Evolutionary conservation across 1,284 basidiomycete species (phyloP).

Genomic region (Apiotrichum porosum): DNA sequence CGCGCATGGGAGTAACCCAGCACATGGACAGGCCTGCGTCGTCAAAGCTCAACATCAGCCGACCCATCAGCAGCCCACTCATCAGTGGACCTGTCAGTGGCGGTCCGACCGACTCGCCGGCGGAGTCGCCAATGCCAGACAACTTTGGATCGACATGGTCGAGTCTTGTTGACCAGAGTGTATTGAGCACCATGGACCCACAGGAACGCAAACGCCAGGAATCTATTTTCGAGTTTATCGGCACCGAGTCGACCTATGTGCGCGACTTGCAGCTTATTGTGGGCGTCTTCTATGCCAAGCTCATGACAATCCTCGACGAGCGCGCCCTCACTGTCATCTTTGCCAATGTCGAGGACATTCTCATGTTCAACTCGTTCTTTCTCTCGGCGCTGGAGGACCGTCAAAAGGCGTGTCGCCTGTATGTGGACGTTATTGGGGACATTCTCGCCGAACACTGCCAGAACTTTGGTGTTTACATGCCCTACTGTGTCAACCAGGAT

Average conservation of each 20-base stretch:
- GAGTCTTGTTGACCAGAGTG: slow-evolving; percentile 75
- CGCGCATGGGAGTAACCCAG: slow-evolving; percentile 1
- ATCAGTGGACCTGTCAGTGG: neutral
- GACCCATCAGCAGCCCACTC: slow-evolving; percentile 3
- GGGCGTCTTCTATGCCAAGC: slow-evolving; percentile 71
- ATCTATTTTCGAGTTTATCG: slow-evolving; percentile 82
- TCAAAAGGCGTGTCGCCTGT: slow-evolving; percentile 83
- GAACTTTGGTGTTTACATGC: slow-evolving; percentile 73
- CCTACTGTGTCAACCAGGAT: slow-evolving; percentile 86
- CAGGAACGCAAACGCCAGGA: slow-evolving; percentile 82
- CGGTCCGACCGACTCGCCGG: neutral
- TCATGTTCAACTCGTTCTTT: slow-evolving; percentile 81
- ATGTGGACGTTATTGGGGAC: slow-evolving; percentile 82
- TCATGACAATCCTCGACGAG: slow-evolving; percentile 67
- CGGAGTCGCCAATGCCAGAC: neutral
- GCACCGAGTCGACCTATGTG: slow-evolving; percentile 80
- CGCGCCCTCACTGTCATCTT: slow-evolving; percentile 81
- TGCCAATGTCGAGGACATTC: slow-evolving; percentile 85
- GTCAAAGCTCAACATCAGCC: neutral
- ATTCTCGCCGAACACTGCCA: slow-evolving; percentile 69
- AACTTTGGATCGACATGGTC: slow-evolving; percentile 69
- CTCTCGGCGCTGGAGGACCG: slow-evolving; percentile 81
- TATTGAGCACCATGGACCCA: slow-evolving; percentile 67
- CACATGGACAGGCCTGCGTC: neutral
- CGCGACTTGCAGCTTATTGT: slow-evolving; percentile 84